Evolutionary conservation across 352 stramenopile species (phyloP), one percentile per base, ranked within the genome.

Genomic region (Phytophthora hybrid): DNA sequence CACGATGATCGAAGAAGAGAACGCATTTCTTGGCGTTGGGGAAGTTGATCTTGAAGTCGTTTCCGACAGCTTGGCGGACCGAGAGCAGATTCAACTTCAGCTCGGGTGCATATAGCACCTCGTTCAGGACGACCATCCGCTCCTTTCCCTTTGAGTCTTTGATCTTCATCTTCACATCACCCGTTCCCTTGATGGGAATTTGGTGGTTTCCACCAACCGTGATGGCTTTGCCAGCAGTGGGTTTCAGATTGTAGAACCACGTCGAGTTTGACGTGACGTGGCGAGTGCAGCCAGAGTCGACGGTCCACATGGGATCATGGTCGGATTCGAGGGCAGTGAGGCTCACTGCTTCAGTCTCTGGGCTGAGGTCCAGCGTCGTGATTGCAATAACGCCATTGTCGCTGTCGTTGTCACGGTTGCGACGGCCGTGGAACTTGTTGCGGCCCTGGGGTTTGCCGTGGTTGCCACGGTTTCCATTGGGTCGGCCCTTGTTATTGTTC

Each of bases 181-280:
- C 62, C 5, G 51, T 52, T 37, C 62, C 62, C 23, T 37, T 26
- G 18, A 62, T 69, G 1, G 52, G 52, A 32, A 70, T 75, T 16
- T 71, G 41, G 51, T 66, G 34, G 9, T 71, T 75, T 58, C 61
- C 68, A 26, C 46, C 67, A 29, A 70, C 67, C 18, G 67, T 74
- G 32, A 74, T 74, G 14, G 57, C 2, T 18, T 66, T 69, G 16
- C 66, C 58, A 6, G 18, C 23, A 2, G 19, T 63, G 8, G 58
- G 37, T 1, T 44, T 58, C 0, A 74, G 44, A 1, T 37, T 51
- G 49, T 41, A 31, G n/a, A 74, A 74, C 59, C 57, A 69, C 9
- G 59, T 11, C 5, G 60, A 29, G 31, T 19, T 54, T 5, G 29
- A 51, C 13, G 60, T 59, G 4, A 74, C 56, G 13, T 69, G 58